phyloP scores from a whole-genome alignment of 805 yeast species.

The Candida oleophila region DNA sequence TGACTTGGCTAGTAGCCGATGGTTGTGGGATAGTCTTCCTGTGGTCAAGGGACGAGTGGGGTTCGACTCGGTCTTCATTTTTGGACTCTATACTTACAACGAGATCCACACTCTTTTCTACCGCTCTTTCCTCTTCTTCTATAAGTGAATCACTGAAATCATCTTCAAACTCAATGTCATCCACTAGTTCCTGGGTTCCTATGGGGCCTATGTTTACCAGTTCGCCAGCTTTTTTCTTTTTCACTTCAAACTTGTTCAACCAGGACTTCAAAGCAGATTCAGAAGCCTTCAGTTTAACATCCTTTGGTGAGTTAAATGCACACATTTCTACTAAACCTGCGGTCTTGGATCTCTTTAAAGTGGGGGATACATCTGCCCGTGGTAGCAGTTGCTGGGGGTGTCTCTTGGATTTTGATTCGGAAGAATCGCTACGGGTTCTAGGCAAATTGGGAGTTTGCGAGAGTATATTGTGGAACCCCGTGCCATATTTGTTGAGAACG shows the following conservation, averaged over 20 bases:
- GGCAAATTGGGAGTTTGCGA: slow-evolving; percentile 34
- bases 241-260: slow-evolving; percentile 29
- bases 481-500: slow-evolving; percentile 45
- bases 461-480: slow-evolving; percentile 30
- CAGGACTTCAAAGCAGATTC: slow-evolving; percentile 19
- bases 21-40: too few species aligned
- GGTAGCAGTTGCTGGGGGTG: slow-evolving; percentile 12
- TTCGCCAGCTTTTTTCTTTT: neutral
- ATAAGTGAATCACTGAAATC: slow-evolving; percentile 12
- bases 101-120: neutral
- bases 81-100: neutral
- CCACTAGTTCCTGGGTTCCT: slow-evolving; percentile 3
- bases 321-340: slow-evolving; percentile 20
- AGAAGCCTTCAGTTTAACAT: neutral
- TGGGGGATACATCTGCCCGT: slow-evolving; percentile 22
- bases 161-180: slow-evolving; percentile 13
- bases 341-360: slow-evolving; percentile 38
- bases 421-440: slow-evolving; percentile 33
- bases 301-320: slow-evolving; percentile 8
- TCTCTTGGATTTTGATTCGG: slow-evolving; percentile 13
- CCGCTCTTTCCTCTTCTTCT: neutral
- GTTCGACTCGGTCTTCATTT: too few species aligned
- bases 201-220: neutral
- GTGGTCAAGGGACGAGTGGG: too few species aligned
- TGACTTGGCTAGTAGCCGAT: neutral